Base-by-base conservation (phyloP, 208 protist genomes). In the Acanthamoeba divionensis region DNA sequence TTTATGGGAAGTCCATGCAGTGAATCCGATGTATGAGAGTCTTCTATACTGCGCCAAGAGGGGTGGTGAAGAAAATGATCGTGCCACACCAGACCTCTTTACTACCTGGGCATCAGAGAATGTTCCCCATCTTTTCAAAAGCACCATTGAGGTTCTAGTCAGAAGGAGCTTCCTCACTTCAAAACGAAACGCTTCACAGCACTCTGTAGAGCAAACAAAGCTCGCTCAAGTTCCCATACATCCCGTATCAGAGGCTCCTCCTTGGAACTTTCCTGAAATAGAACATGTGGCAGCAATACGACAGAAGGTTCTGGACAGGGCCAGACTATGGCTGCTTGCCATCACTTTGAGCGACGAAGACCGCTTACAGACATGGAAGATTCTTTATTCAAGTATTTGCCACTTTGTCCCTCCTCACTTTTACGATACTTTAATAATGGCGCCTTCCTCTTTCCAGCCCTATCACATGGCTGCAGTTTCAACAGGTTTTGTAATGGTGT, bases 391-490 rank as follows among this genome's bases (percentile, higher is more conserved):
- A 3, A 88, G 79, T 88, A 54, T 18, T 48, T 38, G 18, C 9
- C n/a, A 54, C 38, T 26, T 9, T 45, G n/a, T n/a, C n/a, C n/a
- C n/a, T 24, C 62, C 62, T 67, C n/a, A 9, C 62, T 15, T 67
- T n/a, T n/a, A n/a, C n/a, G n/a, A n/a, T n/a, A n/a, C n/a, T n/a
- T n/a, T n/a, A n/a, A n/a, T n/a, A n/a, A n/a, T n/a, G n/a, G n/a
- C n/a, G n/a, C n/a, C n/a, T n/a, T n/a, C n/a, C n/a, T n/a, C 44
- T 29, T 24, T 18, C 9, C 48, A 88, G 79, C 55, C 18, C 13
- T 65, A 15, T 65, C 52, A 26, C 79, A 88, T 12, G 79, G 79
- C 8, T 71, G 54, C 79, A 88, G 79, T 60, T 88, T 88, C 57
- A 88, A 88, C 33, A 31, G 79, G 3, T 88, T 88, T 47, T 88